Percentiles rank a stretch among this genome's conserved stretches.
Evolutionary conservation across 2,329 filamentous ascomycete species (phyloP).

Genomic region (Aspergillus neoniger): DNA sequence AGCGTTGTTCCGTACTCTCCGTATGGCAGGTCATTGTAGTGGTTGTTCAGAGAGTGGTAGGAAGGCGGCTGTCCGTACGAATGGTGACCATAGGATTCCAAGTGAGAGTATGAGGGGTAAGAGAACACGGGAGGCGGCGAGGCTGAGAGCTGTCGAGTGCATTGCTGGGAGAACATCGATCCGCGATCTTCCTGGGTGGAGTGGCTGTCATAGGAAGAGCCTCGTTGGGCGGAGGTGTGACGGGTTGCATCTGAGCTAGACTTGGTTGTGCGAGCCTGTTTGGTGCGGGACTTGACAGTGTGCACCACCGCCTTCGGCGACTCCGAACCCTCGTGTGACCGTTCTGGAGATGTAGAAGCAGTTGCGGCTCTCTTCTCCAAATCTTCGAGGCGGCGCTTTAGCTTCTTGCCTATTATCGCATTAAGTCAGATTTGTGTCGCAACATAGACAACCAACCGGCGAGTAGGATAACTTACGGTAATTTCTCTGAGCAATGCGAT

Average conservation of each 20-base stretch:
- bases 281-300: conserved; percentile 29
- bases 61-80: conserved; percentile 38
- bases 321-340: conserved; percentile 57
- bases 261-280: conserved; percentile 29
- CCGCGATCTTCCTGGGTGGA: conserved; percentile 48
- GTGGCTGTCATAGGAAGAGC: conserved; percentile 38
- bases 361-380: conserved; percentile 63
- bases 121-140: conserved; percentile 60
- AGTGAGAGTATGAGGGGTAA: conserved; percentile 52
- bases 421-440: background rate
- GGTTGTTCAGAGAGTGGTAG: conserved; percentile 35
- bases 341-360: conserved; percentile 63
- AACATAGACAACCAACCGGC: background rate
- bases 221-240: conserved; percentile 31
- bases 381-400: conserved; percentile 68
- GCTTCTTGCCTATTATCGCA: conserved; percentile 58
- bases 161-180: conserved; percentile 60
- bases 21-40: conserved; percentile 37
- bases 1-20: conserved; percentile 43
- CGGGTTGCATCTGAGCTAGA: conserved; percentile 27
- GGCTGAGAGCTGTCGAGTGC: conserved; percentile 60
- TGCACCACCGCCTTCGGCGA: conserved; percentile 26
- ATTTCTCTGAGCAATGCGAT: conserved; percentile 95
- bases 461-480: conserved; percentile 68
- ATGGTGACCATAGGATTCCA: conserved; percentile 45